Evolutionary conservation across 257 asterid species (phyloP).

Genomic region (Nicotiana tabacum): DNA sequence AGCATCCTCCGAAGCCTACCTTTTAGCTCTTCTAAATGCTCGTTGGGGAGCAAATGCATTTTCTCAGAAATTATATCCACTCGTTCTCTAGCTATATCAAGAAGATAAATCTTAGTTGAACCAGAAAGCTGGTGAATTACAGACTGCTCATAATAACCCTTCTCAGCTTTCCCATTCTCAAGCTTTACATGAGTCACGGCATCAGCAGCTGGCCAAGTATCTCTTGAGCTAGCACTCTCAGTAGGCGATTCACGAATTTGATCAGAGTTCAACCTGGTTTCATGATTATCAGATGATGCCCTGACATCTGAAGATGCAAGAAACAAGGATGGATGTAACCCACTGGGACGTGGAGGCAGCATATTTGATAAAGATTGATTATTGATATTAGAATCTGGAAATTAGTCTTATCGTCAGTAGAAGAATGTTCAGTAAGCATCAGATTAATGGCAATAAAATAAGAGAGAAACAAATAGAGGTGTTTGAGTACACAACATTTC

Average conservation of each 20-base stretch:
- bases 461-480: not conserved
- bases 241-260: constrained; percentile 70
- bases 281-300: constrained; percentile 68
- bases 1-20: constrained; percentile 67
- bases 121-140: constrained; percentile 49
- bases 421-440: constrained; percentile 47
- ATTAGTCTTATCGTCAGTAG: not conserved
- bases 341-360: constrained; percentile 87
- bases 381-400: constrained; percentile 20
- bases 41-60: constrained; percentile 73
- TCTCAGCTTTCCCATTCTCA: constrained; percentile 63
- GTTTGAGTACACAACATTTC: not conserved
- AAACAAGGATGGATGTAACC: constrained; percentile 62
- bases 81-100: constrained; percentile 70
- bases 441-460: not conserved
- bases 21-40: constrained; percentile 63
- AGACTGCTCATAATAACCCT: constrained; percentile 65
- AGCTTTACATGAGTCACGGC: constrained; percentile 41
- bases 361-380: constrained; percentile 51
- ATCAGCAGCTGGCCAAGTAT: constrained; percentile 81
- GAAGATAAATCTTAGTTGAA: constrained; percentile 64
- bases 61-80: constrained; percentile 63
- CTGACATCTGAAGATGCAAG: constrained; percentile 61
- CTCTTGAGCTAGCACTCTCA: constrained; percentile 90
- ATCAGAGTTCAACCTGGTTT: constrained; percentile 69